phyloP scores from a whole-genome alignment of 148 eudicot species.

The Nepenthes gracilis region DNA sequence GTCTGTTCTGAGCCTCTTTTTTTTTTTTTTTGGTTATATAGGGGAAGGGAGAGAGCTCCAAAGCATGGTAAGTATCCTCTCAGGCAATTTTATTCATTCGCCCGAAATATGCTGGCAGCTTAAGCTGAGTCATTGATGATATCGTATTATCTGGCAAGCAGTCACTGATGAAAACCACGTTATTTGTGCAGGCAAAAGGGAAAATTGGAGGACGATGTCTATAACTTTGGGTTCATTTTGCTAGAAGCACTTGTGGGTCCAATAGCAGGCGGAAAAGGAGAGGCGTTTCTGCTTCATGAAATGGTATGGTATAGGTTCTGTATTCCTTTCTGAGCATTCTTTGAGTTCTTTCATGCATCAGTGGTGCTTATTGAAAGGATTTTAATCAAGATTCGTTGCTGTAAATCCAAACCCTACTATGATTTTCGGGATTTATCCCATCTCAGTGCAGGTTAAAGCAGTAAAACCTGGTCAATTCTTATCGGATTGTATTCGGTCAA shows the following conservation, averaged over 20 bases:
- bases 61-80: constrained; percentile 29
- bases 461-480: too few species aligned
- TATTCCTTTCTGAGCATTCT: too few species aligned
- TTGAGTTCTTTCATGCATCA: neutral
- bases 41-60: constrained; percentile 34
- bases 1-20: neutral
- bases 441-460: too few species aligned
- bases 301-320: constrained; percentile 31
- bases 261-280: constrained; percentile 38
- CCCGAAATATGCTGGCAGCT: too few species aligned
- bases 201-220: constrained; percentile 48
- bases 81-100: neutral
- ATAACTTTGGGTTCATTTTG: constrained; percentile 56
- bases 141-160: too few species aligned
- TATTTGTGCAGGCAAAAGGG: constrained; percentile 27
- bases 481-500: too few species aligned
- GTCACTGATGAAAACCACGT: too few species aligned
- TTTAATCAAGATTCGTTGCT: too few species aligned
- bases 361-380: too few species aligned
- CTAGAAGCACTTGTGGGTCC: constrained; percentile 72
- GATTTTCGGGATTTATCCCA: too few species aligned
- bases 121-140: too few species aligned
- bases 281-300: constrained; percentile 51
- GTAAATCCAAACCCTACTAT: too few species aligned
- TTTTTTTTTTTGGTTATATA: constrained; percentile 4